A percentile compares a stretch with the other conserved stretches of the same genome.
These are phyloP conservation scores for Diaporthe sp. DNA, from an alignment of 2,329 filamentous ascomycete species.

Conservation along the genomic window DNA sequence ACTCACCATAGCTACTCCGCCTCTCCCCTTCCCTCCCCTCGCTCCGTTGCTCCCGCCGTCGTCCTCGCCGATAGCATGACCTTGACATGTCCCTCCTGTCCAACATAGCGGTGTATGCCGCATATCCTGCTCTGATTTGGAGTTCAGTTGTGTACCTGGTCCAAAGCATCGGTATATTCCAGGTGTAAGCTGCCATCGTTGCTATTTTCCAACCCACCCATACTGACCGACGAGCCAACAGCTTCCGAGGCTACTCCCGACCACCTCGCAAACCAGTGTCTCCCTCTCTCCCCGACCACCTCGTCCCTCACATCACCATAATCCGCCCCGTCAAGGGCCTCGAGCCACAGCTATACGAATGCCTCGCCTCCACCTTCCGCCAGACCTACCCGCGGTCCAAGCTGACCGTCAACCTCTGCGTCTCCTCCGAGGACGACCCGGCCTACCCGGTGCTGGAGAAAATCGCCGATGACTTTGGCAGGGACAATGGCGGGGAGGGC, in stretches of 20 bases:
- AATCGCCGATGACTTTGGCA: conserved; percentile 74
- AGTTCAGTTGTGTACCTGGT: conserved; percentile 62
- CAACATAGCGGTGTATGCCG: conserved; percentile 53
- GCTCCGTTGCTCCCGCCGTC: conserved; percentile 30
- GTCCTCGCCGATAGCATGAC: conserved; percentile 12
- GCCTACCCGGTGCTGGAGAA: conserved; percentile 79
- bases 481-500: conserved; percentile 50
- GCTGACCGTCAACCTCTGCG: conserved; percentile 84
- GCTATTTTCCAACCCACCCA: not conserved
- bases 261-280: conserved; percentile 62
- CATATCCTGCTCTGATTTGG: conserved; percentile 52
- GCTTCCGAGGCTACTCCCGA: conserved; percentile 65
- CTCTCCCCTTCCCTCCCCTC: conserved; percentile 1
- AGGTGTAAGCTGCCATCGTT: conserved; percentile 57
- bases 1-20: not conserved
- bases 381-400: conserved; percentile 84
- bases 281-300: conserved; percentile 57
- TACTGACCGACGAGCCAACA: conserved; percentile 39
- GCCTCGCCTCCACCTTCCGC: conserved; percentile 84
- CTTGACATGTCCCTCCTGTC: conserved; percentile 39
- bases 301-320: conserved; percentile 85
- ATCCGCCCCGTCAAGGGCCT: conserved; percentile 94
- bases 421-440: conserved; percentile 79
- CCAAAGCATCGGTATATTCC: conserved; percentile 64
- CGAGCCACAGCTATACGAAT: conserved; percentile 91